phyloP scores from a whole-genome alignment of 2,329 filamentous ascomycete genomes.

The Boeremia exigua region DNA sequence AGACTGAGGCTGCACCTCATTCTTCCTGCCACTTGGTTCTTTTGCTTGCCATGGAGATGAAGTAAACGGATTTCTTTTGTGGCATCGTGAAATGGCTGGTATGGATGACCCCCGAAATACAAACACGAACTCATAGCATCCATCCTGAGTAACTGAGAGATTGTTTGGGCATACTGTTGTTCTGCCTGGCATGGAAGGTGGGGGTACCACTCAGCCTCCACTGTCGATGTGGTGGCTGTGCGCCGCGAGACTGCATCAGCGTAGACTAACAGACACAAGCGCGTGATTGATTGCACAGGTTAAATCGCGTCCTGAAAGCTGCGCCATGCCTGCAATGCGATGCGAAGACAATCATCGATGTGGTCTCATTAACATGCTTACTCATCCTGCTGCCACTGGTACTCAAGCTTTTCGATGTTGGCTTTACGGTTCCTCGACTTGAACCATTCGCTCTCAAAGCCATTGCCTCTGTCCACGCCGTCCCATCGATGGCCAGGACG shows the following conservation, averaged over 20 bases:
- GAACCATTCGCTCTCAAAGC: conserved; percentile 93
- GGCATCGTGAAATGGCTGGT: no score
- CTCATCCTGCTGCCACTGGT: conserved; percentile 97
- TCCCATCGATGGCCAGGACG: conserved; percentile 94
- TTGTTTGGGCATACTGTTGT: no score
- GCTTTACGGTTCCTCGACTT: conserved; percentile 80
- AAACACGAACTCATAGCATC: no score
- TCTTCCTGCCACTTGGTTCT: no score
- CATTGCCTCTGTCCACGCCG: conserved; percentile 91
- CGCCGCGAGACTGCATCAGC: not conserved
- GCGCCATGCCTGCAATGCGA: conserved; percentile 15
- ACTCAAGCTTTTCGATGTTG: conserved; percentile 80
- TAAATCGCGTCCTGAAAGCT: conserved; percentile 3
- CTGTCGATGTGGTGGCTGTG: no score
- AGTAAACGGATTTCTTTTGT: no score
- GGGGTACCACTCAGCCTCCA: no score
- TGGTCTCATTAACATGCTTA: conserved; percentile 43
- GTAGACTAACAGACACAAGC: not conserved
- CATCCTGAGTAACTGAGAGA: no score
- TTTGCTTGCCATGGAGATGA: no score
- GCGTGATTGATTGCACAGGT: not conserved
- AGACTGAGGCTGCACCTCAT: not conserved
- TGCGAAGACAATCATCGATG: not conserved
- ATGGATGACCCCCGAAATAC: no score
- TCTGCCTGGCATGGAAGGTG: no score